Conservation (phyloP, 2,329 filamentous ascomycete species). For the Exophiala calicioides region DNA sequence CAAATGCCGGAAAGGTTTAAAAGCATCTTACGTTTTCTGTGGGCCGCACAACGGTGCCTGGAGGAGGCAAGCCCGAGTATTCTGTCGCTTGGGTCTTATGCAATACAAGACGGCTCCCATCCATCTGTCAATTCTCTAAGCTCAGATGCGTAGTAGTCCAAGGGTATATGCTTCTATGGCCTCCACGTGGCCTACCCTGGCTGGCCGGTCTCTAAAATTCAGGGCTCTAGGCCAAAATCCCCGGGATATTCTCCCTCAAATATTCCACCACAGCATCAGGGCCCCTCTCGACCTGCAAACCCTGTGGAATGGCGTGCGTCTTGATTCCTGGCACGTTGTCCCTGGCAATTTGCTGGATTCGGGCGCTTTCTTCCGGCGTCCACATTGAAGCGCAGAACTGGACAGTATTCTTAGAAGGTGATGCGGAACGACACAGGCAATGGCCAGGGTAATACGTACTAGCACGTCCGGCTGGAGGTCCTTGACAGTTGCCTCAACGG, state of each 20-base stretch:
- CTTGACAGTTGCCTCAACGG: conserved; percentile 57
- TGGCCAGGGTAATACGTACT: conserved; percentile 44
- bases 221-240: conserved; percentile 34
- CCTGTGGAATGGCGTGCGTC: conserved; percentile 45
- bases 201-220: too few species aligned
- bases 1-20: too few species aligned
- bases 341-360: conserved; percentile 42
- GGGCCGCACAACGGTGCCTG: too few species aligned
- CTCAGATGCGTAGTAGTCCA: too few species aligned
- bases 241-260: conserved; percentile 41
- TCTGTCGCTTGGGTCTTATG: too few species aligned
- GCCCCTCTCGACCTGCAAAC: conserved; percentile 44
- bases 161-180: too few species aligned
- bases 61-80: too few species aligned
- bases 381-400: conserved; percentile 66
- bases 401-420: background rate
- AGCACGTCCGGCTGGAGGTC: conserved; percentile 56
- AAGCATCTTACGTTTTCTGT: too few species aligned
- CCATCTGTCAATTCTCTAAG: too few species aligned
- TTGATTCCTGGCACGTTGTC: conserved; percentile 43
- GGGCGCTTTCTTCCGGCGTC: conserved; percentile 44
- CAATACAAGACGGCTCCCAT: too few species aligned
- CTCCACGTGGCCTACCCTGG: too few species aligned
- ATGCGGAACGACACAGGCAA: background rate
- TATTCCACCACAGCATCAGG: conserved; percentile 45